Evolutionary conservation across 2,329 filamentous ascomycete genomes (phyloP).

Genomic region (Beauveria sp.): DNA sequence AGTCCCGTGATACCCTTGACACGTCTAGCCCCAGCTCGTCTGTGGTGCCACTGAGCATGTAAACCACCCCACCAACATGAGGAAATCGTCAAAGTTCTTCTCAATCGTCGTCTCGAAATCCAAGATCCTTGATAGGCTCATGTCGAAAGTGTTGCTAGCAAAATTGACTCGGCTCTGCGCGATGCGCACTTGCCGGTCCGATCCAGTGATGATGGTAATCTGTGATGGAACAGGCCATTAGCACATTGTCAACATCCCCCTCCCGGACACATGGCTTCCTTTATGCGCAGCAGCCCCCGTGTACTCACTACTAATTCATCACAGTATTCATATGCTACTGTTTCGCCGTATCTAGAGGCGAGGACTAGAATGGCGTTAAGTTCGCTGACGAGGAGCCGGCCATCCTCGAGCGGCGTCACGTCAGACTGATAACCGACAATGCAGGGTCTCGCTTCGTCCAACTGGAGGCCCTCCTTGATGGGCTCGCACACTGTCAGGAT

Average conservation of each 20-base stretch:
- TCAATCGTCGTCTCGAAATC: background rate
- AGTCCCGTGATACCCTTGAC: too few relatives aligned
- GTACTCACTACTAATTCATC: background rate
- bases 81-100: background rate
- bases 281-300: background rate
- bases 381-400: background rate
- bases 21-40: background rate
- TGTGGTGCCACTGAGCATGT: background rate
- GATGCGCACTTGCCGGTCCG: background rate
- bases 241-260: background rate
- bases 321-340: background rate
- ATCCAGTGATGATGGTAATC: background rate
- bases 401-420: background rate
- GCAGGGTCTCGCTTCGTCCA: background rate
- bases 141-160: background rate
- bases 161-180: background rate
- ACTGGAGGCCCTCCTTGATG: background rate
- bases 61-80: background rate
- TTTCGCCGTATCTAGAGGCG: background rate
- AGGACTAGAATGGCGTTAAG: background rate
- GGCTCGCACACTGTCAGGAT: background rate
- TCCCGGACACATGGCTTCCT: background rate
- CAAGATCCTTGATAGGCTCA: background rate
- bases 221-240: background rate
- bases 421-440: background rate